phyloP scores from a whole-genome alignment of 371 early-diverging fungal species.

The Parasitella parasitica region DNA sequence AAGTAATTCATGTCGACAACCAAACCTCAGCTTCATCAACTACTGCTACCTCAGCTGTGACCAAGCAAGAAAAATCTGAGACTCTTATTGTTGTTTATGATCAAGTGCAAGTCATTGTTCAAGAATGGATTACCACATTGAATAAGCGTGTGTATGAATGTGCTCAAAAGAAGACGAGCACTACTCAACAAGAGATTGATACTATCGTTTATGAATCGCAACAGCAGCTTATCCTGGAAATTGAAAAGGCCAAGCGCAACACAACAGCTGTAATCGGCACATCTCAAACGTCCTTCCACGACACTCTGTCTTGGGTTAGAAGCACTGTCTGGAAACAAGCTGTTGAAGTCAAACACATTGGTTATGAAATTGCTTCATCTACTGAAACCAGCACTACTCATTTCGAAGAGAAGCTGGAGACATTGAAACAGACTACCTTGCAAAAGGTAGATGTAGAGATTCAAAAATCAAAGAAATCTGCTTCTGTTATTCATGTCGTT shows the following conservation, averaged over 20 bases:
- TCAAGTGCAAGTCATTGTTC: constrained; percentile 12
- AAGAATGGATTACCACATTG: constrained; percentile 23
- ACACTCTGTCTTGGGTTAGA: constrained; percentile 25
- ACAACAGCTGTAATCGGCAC: constrained; percentile 24
- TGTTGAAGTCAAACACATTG: constrained; percentile 21
- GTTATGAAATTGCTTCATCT: constrained; percentile 14
- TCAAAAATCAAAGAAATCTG: constrained; percentile 18
- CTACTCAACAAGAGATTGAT: constrained; percentile 24
- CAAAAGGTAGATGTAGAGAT: constrained; percentile 6
- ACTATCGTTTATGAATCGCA: constrained; percentile 25
- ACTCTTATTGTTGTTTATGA: constrained; percentile 17
- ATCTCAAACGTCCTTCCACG: constrained; percentile 29
- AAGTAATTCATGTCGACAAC: constrained; percentile 4
- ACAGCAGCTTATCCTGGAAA: constrained; percentile 22
- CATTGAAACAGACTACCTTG: constrained; percentile 12
- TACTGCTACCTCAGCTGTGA: neutral
- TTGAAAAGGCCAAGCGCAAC: constrained; percentile 29
- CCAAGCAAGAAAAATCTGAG: constrained; percentile 17
- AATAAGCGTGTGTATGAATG: constrained; percentile 23
- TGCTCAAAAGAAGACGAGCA: constrained; percentile 19
- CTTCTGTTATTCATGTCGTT: constrained; percentile 11
- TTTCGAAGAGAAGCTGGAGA: constrained; percentile 8
- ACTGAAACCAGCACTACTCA: neutral
- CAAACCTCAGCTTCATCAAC: neutral
- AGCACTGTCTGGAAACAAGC: constrained; percentile 26